phyloP scores from a whole-genome alignment of 2,329 filamentous ascomycete species.

The Pseudopithomyces maydicus region DNA sequence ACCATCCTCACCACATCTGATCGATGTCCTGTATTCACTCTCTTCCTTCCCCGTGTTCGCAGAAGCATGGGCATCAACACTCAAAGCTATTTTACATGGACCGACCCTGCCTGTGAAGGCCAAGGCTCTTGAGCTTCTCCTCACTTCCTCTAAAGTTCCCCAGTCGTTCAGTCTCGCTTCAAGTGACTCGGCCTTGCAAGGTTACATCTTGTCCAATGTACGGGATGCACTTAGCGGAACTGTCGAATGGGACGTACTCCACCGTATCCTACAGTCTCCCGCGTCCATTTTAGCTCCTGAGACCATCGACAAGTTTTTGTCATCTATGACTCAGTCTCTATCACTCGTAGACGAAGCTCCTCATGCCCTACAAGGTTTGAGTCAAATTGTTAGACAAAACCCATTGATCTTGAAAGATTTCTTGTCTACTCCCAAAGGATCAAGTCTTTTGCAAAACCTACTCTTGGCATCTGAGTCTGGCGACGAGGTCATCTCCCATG shows the following conservation, averaged over 20 bases:
- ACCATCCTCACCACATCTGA: constrained; percentile 68
- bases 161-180: constrained; percentile 42
- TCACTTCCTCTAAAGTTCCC: constrained; percentile 44
- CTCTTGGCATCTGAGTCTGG: constrained; percentile 60
- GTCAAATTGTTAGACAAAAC: constrained; percentile 48
- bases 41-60: constrained; percentile 35
- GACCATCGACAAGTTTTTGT: constrained; percentile 46
- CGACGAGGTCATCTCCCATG: constrained; percentile 56
- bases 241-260: constrained; percentile 43
- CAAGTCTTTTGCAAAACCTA: constrained; percentile 57
- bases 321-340: constrained; percentile 45
- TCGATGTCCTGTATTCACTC: constrained; percentile 66
- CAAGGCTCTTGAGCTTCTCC: constrained; percentile 36
- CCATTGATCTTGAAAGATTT: constrained; percentile 51
- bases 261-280: constrained; percentile 41
- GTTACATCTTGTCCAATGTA: constrained; percentile 37
- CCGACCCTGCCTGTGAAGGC: constrained; percentile 32
- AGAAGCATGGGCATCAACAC: constrained; percentile 34
- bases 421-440: constrained; percentile 51
- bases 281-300: constrained; percentile 38
- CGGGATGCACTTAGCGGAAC: constrained; percentile 36
- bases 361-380: constrained; percentile 51
- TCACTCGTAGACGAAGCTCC: constrained; percentile 41
- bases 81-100: constrained; percentile 35
- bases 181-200: constrained; percentile 42